Evolutionary conservation across 2,329 filamentous ascomycete genomes (phyloP), one percentile per base, ranked within the genome.

Genomic region (Teratosphaeriaceae sp.): DNA sequence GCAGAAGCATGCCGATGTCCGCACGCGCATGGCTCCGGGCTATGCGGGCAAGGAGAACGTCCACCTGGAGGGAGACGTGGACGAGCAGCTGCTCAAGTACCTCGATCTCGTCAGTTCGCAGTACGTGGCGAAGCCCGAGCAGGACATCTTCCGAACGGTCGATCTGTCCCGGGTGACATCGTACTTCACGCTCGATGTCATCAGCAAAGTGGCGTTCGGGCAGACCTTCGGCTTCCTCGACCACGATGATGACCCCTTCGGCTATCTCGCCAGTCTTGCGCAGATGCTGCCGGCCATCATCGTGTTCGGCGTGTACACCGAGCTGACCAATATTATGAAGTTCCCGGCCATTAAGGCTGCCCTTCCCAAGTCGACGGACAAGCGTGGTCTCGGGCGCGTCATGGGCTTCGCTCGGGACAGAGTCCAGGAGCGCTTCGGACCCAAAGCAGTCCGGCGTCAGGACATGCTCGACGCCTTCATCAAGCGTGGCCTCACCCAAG

Each of bases 391-490:
- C 4, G 62, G 61, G 11, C 57, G 55, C 12, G 59, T 66, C 23
- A 67, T 66, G 54, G 61, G 61, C 11, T 62, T 75, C 24, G 72
- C 73, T 4, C 68, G 69, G 24, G 55, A 66, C 20, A 63, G 72
- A 11, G 69, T 72, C 0, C 64, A 61, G 2, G 65, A 74, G 45
- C 65, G 75, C 2, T 75, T 70, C 42, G 63, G 65, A 0, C 64
- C 61, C 2, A 58, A 70, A 29, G 61, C 64, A 2, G 67, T 71
- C 18, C 63, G 64, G 1, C 64, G 68, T 13, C 62, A 62, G 5
- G 75, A 78, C 48, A 79, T 79, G 74, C 64, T 79, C 4, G 69
- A 66, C 2, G 70, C 71, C 0, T 76, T 77, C 51, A 66, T 76
- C 42, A 62, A 63, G 9, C 67, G 71, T 46, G 67, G 66, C 52